phyloP scores from a whole-genome alignment of 2,329 filamentous ascomycete species.

The Fonsecaea erecta region DNA sequence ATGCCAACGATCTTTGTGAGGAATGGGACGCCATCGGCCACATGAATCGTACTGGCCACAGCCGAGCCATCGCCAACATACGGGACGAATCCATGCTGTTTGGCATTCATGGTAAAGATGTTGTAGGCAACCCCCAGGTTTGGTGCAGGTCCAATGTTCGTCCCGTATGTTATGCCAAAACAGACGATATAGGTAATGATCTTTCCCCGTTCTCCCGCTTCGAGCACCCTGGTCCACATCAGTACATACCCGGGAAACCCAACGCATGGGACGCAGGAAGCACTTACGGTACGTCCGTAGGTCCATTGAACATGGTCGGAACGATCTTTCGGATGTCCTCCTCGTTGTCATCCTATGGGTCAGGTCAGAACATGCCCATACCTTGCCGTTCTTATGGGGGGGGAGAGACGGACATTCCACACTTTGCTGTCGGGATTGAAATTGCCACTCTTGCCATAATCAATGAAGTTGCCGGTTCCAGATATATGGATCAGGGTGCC shows the following conservation, averaged over 20 bases:
- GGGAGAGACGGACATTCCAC: slow-evolving; percentile 25
- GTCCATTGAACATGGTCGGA: slow-evolving; percentile 27
- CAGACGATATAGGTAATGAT: slow-evolving; percentile 29
- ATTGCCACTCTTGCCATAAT: slow-evolving; percentile 22
- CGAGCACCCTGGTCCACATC: slow-evolving; percentile 13
- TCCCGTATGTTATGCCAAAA: slow-evolving; percentile 23
- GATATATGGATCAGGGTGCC: slow-evolving; percentile 28
- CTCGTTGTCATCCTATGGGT: slow-evolving; percentile 26
- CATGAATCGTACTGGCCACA: slow-evolving; percentile 23
- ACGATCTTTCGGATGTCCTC: slow-evolving; percentile 27
- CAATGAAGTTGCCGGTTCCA: slow-evolving; percentile 29
- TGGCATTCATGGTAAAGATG: slow-evolving; percentile 19
- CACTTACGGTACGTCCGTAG: slow-evolving; percentile 21
- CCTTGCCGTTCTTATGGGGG: no score
- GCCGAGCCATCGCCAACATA: slow-evolving; percentile 29
- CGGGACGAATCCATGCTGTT: slow-evolving; percentile 18
- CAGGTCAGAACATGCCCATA: background rate
- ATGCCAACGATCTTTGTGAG: slow-evolving; percentile 27
- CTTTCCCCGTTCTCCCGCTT: slow-evolving; percentile 25
- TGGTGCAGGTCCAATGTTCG: slow-evolving; percentile 18
- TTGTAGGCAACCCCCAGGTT: slow-evolving; percentile 22
- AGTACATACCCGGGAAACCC: background rate
- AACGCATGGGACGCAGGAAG: background rate
- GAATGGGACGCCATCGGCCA: slow-evolving; percentile 24
- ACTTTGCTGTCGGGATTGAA: slow-evolving; percentile 31